Conservation (phyloP, 1,139 yeast genomes). For the Sugiyamaella castrensis region DNA sequence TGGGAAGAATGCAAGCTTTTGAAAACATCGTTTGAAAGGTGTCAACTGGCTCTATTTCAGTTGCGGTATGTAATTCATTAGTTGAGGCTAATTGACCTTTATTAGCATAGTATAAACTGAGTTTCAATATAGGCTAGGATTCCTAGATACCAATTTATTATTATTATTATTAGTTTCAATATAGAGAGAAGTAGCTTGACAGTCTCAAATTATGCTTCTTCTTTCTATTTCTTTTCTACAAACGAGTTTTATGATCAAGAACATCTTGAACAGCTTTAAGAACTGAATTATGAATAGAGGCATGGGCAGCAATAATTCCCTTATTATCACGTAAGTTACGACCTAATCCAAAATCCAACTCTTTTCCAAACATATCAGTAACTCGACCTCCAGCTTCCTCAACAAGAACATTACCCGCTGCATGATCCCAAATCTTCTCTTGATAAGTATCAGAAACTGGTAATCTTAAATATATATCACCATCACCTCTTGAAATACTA, state of each 20-base stretch:
- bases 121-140: too few relatives aligned
- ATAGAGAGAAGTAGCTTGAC: too few relatives aligned
- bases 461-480: slow-evolving; percentile 84
- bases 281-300: slow-evolving; percentile 57
- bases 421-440: slow-evolving; percentile 99
- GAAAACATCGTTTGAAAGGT: too few relatives aligned
- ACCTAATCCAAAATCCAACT: slow-evolving; percentile 82
- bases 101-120: too few relatives aligned
- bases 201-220: too few relatives aligned
- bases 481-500: slow-evolving; percentile 83
- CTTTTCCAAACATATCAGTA: slow-evolving; percentile 72
- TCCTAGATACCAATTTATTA: too few relatives aligned
- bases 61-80: too few relatives aligned
- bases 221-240: too few relatives aligned
- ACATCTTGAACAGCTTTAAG: slow-evolving; percentile 51
- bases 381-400: slow-evolving; percentile 91
- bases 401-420: slow-evolving; percentile 86
- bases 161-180: too few relatives aligned
- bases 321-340: slow-evolving; percentile 67
- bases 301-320: slow-evolving; percentile 90
- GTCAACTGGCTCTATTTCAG: too few relatives aligned
- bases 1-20: too few relatives aligned
- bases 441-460: slow-evolving; percentile 74
- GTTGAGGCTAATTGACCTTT: too few relatives aligned
- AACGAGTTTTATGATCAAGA: neutral